Evolutionary conservation across 768 basidiomycete species (phyloP), one percentile per base, ranked within the genome.

Genomic region (Nidularia pulvinata): DNA sequence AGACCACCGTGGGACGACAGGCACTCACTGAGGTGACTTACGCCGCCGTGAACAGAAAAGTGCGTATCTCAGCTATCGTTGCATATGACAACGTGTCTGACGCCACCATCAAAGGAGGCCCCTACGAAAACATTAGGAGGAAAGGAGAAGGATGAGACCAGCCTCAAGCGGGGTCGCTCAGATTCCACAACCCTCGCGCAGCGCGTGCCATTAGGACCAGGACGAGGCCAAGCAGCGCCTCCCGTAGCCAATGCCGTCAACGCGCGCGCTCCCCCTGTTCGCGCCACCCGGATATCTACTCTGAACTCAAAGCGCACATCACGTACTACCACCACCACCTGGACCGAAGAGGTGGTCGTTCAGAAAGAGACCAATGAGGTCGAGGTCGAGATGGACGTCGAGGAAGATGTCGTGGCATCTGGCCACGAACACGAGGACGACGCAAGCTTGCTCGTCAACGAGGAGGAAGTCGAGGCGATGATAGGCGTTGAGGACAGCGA

Each of bases 1-100:
- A 92, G 77, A 74, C 73, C 34, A 78, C 74, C 43, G 71, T 77
- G 19, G 83, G 85, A 66, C 82, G 93, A 59, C 79, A 87, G 33
- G 91, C 86, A 39, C 79, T 95, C 48, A 83, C 85, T 54, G 93
- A 94, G 71, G 92, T 95, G 57, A 89, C 89, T 45, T 86, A 82
- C 49, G 82, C 82, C 56, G 85, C 87, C 52, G 82, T 91, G 49
- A 91, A 91, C 69, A 83, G 85, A 66, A 91, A 88, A 75, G 89
- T 88, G 63, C 58, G 81, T 64, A 46, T 46, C 37, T 44, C 52
- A 57, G 30, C 35, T 48, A 42, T 32, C 33, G 49, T 46, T 48
- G 57, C 69, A 43, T 84, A 79, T 58, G 88, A 86, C 70, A 82
- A 80, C 61, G 92, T 90, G 69, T 83, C 88, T 58, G 88, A 88